Conservation (phyloP, 1,284 basidiomycete species). For the Cutaneotrichosporon curvatum region DNA sequence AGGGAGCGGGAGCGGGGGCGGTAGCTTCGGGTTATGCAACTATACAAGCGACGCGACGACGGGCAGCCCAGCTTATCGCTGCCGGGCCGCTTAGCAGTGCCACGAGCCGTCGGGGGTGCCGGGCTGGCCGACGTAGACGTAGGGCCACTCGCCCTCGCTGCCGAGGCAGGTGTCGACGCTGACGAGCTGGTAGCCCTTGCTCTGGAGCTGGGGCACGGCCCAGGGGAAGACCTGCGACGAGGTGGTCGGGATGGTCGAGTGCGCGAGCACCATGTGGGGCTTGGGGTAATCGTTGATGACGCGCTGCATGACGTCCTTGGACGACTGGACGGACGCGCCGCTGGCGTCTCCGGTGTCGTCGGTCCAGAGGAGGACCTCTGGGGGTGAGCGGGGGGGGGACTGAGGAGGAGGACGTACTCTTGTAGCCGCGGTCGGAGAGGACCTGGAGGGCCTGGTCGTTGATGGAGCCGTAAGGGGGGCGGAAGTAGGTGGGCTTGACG, state of each 20-base stretch:
- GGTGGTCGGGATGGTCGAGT: slow-evolving; percentile 30
- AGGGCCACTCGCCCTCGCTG: slow-evolving; percentile 38
- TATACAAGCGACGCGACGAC: no score
- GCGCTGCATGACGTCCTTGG: slow-evolving; percentile 24
- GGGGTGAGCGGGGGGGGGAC: neutral
- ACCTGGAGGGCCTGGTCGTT: slow-evolving; percentile 51
- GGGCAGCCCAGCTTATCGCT: no score
- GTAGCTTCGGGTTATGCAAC: no score
- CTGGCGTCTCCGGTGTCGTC: slow-evolving; percentile 35
- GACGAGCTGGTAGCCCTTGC: slow-evolving; percentile 40
- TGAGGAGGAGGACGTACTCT: slow-evolving; percentile 24
- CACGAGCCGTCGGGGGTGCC: slow-evolving; percentile 34
- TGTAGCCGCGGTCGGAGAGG: slow-evolving; percentile 47
- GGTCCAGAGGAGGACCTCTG: slow-evolving; percentile 43
- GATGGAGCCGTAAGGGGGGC: slow-evolving; percentile 51
- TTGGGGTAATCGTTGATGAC: slow-evolving; percentile 27
- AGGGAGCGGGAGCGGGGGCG: no score
- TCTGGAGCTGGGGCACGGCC: slow-evolving; percentile 25
- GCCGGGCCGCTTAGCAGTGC: slow-evolving; percentile 25
- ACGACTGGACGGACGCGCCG: slow-evolving; percentile 28
- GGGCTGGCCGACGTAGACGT: slow-evolving; percentile 34
- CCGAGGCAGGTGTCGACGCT: slow-evolving; percentile 44
- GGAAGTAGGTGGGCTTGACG: slow-evolving; percentile 49
- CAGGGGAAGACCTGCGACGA: slow-evolving; percentile 32
- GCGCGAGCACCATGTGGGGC: slow-evolving; percentile 36